These are phyloP conservation scores for Cerrena zonata DNA, from an alignment of 1,284 basidiomycete genomes.

Conservation along the genomic window DNA sequence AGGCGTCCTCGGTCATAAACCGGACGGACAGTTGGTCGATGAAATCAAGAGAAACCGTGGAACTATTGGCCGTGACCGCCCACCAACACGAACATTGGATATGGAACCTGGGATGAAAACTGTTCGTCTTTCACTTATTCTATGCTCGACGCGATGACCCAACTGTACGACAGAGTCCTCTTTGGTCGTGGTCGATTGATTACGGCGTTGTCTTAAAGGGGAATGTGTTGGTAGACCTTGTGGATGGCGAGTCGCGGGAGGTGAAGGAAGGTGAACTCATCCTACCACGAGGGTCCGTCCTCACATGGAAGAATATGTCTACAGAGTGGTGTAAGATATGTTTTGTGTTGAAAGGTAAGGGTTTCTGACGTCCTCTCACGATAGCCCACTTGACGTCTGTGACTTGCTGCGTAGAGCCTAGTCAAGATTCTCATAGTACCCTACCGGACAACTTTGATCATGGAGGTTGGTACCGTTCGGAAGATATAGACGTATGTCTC, in stretches of 20 bases:
- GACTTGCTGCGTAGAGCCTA: too few relatives aligned
- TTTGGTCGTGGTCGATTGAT: conserved; percentile 6
- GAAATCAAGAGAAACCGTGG: neutral
- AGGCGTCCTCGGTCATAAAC: neutral
- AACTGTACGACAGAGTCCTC: neutral
- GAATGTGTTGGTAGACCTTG: conserved; percentile 1
- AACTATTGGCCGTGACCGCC: neutral
- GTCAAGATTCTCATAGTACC: too few relatives aligned
- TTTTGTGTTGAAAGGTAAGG: conserved; percentile 8
- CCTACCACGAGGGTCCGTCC: conserved; percentile 9
- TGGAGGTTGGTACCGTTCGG: too few relatives aligned
- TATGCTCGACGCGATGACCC: neutral
- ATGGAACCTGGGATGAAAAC: neutral
- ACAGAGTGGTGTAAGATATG: conserved; percentile 7
- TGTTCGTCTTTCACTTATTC: neutral
- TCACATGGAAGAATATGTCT: conserved; percentile 8
- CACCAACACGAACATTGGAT: neutral
- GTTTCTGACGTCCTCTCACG: too few relatives aligned
- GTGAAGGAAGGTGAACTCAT: conserved; percentile 7
- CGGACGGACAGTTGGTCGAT: neutral
- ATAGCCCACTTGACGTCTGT: too few relatives aligned
- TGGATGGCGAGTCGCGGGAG: conserved; percentile 1
- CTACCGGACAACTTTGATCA: too few relatives aligned
- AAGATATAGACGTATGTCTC: too few relatives aligned
- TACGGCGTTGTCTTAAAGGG: conserved; percentile 7